These are phyloP conservation scores for Penicillium sp. DNA, from an alignment of 2,329 filamentous ascomycete species.

Conservation along the genomic window DNA sequence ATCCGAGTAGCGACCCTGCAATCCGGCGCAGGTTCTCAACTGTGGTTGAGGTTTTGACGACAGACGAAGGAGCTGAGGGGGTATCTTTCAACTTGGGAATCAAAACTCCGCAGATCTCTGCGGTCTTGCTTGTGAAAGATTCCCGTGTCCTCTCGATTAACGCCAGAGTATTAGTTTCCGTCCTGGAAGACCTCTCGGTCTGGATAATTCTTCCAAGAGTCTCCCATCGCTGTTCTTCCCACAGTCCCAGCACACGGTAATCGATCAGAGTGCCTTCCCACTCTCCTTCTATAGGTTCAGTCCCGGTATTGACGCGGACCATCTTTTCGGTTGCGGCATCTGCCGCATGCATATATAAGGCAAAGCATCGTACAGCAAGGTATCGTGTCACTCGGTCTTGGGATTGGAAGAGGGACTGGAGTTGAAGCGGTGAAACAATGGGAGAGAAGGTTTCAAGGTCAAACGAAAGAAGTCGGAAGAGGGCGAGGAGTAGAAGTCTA, in stretches of 20 bases:
- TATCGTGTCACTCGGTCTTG: constrained; percentile 65
- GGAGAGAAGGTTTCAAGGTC: constrained; percentile 66
- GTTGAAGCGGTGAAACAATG: constrained; percentile 62
- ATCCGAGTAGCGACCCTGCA: constrained; percentile 63
- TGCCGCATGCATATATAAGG: constrained; percentile 72
- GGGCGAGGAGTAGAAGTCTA: constrained; percentile 59
- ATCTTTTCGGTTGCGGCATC: constrained; percentile 75
- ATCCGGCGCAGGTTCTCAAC: constrained; percentile 68
- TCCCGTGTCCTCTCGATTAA: constrained; percentile 30
- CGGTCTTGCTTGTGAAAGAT: constrained; percentile 58
- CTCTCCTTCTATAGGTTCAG: constrained; percentile 61
- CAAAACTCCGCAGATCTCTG: constrained; percentile 64
- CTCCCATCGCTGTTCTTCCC: constrained; percentile 60
- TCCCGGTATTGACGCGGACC: constrained; percentile 63
- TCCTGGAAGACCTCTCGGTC: constrained; percentile 22
- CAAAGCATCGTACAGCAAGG: constrained; percentile 77
- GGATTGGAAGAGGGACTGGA: constrained; percentile 67
- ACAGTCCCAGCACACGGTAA: constrained; percentile 68
- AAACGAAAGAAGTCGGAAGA: constrained; percentile 77
- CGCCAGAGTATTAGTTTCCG: constrained; percentile 19
- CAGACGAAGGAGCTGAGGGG: constrained; percentile 48
- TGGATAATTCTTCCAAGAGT: constrained; percentile 35
- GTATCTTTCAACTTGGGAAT: constrained; percentile 59
- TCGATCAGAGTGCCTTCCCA: constrained; percentile 77
- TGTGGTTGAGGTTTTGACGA: constrained; percentile 72